Evolutionary conservation across 2,329 filamentous ascomycete species (phyloP), one percentile per base, ranked within the genome.

Genomic region (Talaromyces rugulosus): DNA sequence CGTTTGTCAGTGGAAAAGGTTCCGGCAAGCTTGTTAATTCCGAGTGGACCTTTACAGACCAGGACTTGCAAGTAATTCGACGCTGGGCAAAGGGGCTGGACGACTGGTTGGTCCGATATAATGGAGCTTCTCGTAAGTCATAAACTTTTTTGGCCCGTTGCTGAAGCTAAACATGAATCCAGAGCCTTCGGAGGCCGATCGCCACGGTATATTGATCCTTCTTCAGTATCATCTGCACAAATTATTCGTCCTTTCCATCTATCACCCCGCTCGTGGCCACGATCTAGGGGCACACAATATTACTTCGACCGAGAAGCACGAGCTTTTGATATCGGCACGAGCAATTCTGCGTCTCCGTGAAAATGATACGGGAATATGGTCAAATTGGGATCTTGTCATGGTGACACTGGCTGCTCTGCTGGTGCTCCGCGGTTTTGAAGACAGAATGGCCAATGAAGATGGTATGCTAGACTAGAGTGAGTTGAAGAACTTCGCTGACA

Each of bases 211-310:
- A 27, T 57, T 71, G 11, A 72, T 72, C 11, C 61, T 72, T 40
- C 62, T 72, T n/a, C 70, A 72, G 27, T 72, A 72, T 60, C 70
- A 72, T 51, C 58, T 72, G 8, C 70, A 72, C 53, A 72, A 72
- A 55, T 58, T 72, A 50, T 72, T 71, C 30, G 70, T 72, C 6
- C 59, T 72, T 2, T 72, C 70, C 11, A 72, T 72, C 12, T 72
- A 72, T 23, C 67, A 72, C 34, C 70, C 70, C 16, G 70, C 70
- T 23, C 65, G 70, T 11, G 70, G 70, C 18, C 70, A 71, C 31
- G 66, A 72, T 63, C 59, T 72, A 5, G 65, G 68, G 12, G 66
- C 69, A 3, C 64, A 70, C 23, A 69, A 72, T 18, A 72, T 72
- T 6, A 68, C 63, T 42, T 60, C 67, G 1, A 63, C 62, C 9